These are phyloP conservation scores for Tolypocladium nubicola DNA, from an alignment of 2,329 filamentous ascomycete species.

Conservation along the genomic window DNA sequence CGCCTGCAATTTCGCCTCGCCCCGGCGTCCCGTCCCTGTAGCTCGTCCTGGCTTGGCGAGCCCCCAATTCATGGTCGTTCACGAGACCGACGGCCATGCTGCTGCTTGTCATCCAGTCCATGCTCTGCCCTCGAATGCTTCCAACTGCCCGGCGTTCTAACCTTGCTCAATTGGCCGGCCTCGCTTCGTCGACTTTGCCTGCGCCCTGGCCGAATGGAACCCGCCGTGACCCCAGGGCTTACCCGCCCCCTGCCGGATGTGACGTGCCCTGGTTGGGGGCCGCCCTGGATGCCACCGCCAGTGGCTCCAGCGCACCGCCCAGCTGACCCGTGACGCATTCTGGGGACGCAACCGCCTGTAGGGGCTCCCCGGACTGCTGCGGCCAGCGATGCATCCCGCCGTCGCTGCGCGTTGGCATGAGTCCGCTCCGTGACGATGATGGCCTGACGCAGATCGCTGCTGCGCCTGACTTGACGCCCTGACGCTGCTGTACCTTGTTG, in stretches of 20 bases:
- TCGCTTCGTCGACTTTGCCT: neutral
- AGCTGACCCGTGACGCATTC: slow-evolving; percentile 8
- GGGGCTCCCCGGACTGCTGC: neutral
- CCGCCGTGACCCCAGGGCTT: neutral
- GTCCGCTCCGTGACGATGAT: neutral
- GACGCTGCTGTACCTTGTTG: neutral
- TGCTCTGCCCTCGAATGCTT: neutral
- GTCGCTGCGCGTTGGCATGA: neutral
- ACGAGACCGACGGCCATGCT: neutral
- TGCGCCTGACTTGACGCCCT: neutral
- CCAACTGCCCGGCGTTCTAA: neutral
- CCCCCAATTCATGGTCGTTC: neutral
- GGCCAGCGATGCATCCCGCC: neutral
- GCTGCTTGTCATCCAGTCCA: neutral
- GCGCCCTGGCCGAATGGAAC: neutral
- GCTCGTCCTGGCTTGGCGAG: neutral
- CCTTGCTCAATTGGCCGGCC: neutral
- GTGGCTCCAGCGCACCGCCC: slow-evolving; percentile 8
- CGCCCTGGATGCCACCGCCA: slow-evolving; percentile 2
- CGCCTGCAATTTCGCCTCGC: neutral
- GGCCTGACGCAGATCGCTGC: neutral
- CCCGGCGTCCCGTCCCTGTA: neutral
- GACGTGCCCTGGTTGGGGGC: neutral
- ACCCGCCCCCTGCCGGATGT: neutral
- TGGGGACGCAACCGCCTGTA: neutral